Evolutionary conservation across 192 early-diverging fungal genomes (phyloP), one percentile per base, ranked within the genome.

Genomic region (Helicostylum pulchrum): DNA sequence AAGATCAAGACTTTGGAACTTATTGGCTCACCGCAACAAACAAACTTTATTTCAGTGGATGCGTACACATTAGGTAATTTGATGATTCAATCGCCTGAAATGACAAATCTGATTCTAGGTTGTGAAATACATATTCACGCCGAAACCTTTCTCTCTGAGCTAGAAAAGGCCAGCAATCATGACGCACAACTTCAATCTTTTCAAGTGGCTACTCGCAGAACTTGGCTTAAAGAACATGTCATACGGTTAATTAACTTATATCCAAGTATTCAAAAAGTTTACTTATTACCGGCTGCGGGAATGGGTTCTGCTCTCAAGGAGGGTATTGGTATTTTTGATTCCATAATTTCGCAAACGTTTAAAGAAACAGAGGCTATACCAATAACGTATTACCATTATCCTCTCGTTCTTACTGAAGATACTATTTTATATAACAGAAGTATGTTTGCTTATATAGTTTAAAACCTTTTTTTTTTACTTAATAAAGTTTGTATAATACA

Each of bases 21-120:
- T 2, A 14, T 62, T 51, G 61, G 48, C 11, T 48, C 61, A 2
- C 7, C 15, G 5, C 31, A 31, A 5, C 48, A 51, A 20, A 26
- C 48, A 8, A 62, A 62, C 14, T 62, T 36, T 20, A 62, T 36
- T 36, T 51, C 61, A 20, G 12, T 62, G 10, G 61, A 62, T 34
- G 61, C 61, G 6, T 14, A 17, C 10, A 51, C 61, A 0, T 14
- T 62, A 12, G 61, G 30, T 0, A 48, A 39, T 10, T 12, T 62
- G 17, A 15, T 62, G 61, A 49, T 39, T 19, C 61, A 51, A 15
- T 62, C 47, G 21, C 61, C 61, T 0, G 31, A 50, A 17, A 10
- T 62, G 34, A 62, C 32, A 14, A 10, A 30, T 12, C 61, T 62
- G 12, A 7, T 34, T 1, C 26, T 62, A 0, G 19, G 47, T 8